Conservation (phyloP, 2,329 filamentous ascomycete species). For the Hortaea werneckii region DNA sequence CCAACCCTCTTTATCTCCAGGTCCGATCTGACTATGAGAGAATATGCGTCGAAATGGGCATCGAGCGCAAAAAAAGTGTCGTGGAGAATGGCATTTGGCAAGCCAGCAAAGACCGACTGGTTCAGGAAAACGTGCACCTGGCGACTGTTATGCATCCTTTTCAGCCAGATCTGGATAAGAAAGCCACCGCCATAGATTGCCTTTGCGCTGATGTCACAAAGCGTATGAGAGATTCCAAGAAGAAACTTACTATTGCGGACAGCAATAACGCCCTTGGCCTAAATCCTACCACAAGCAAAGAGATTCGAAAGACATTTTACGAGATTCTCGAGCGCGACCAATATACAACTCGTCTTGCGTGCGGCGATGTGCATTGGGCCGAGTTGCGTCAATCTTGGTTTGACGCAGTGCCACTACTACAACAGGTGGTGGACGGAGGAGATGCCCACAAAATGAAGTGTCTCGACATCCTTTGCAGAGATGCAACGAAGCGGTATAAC, state of each 20-base stretch:
- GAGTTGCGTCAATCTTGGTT: conserved; percentile 61
- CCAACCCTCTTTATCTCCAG: conserved; percentile 52
- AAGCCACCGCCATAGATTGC: conserved; percentile 62
- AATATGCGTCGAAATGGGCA: conserved; percentile 57
- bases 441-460: conserved; percentile 48
- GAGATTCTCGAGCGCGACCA: conserved; percentile 53
- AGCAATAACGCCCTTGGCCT: conserved; percentile 63
- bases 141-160: conserved; percentile 48
- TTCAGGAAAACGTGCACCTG: conserved; percentile 55
- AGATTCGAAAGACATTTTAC: conserved; percentile 57
- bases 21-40: conserved; percentile 57
- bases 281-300: conserved; percentile 57
- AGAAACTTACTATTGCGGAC: conserved; percentile 61
- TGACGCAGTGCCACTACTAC: conserved; percentile 14
- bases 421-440: conserved; percentile 11
- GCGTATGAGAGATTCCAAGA: conserved; percentile 56
- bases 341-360: conserved; percentile 64
- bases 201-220: conserved; percentile 78
- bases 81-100: conserved; percentile 67
- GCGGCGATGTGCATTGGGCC: conserved; percentile 61
- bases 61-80: conserved; percentile 62
- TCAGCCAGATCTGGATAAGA: conserved; percentile 49
- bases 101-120: conserved; percentile 55
- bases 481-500: conserved; percentile 67
- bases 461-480: conserved; percentile 60